A percentile compares a stretch with the other conserved stretches of the same genome.
phyloP scores from a whole-genome alignment of 495 filamentous ascomycete species.

The Penicillium verhagenii region DNA sequence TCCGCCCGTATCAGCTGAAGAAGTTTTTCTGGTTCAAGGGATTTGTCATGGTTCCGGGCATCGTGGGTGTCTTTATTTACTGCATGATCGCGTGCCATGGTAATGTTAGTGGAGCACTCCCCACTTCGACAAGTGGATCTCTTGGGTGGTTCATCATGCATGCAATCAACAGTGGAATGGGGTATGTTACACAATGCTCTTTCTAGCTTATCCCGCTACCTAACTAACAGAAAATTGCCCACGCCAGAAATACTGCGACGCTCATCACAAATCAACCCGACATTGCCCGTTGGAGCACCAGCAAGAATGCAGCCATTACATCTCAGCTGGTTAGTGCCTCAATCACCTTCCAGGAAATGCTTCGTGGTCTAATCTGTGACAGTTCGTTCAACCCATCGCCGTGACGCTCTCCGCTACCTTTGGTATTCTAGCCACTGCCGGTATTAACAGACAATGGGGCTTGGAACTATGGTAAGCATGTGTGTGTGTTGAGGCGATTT shows the following conservation, averaged over 20 bases:
- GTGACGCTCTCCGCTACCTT: neutral
- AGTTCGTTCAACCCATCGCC: neutral
- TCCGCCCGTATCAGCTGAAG: neutral
- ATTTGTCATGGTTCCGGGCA: neutral
- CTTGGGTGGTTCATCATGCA: neutral
- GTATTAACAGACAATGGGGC: neutral
- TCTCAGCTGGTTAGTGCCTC: neutral
- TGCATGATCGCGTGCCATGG: neutral
- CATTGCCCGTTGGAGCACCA: neutral
- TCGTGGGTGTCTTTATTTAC: neutral
- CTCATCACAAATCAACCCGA: constrained; percentile 5
- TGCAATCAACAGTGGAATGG: neutral
- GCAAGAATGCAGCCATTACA: neutral
- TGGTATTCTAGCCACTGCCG: neutral
- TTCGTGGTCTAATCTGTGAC: too few relatives aligned
- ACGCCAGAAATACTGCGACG: neutral
- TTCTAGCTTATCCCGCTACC: neutral
- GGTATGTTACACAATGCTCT: neutral
- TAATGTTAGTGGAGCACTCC: neutral
- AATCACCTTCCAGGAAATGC: too few relatives aligned
- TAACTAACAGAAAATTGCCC: neutral
- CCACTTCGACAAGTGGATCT: neutral
- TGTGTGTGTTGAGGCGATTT: too few relatives aligned
- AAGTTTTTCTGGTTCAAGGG: neutral
- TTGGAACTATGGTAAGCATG: neutral